Evolutionary conservation across 345 rosid genomes (phyloP), one percentile per base, ranked within the genome.

Genomic region (Eucalyptus guilfoylei): DNA sequence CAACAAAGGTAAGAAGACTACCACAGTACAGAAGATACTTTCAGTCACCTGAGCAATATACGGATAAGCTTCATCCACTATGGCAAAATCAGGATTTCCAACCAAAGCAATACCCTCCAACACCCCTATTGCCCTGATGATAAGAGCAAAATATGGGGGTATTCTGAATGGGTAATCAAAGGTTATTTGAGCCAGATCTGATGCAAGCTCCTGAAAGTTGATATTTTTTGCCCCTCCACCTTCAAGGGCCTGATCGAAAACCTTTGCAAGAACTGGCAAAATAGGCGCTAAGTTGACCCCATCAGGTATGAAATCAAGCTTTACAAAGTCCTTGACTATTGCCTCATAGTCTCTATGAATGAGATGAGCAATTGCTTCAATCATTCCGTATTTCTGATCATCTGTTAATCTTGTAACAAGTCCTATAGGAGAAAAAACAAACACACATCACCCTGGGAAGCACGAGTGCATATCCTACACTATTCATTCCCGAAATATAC

Each of bases 341-440:
- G 97, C 98, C 49, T 91, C 92, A 91, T 97, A 96, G 89, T 96
- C 99, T 89, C 99, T 92, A 92, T 97, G 99, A 90, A 97, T 97
- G 80, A 97, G 96, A 92, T 97, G 99, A 62, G 99, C 97, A 80
- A 96, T 97, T 80, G 99, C 99, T 94, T 97, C 99, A 87, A 97
- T 94, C 99, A 97, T 97, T 91, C 99, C 99, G 90, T 97, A 97
- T 92, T 97, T 97, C 89, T 97, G 97, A 93, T 97, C 99, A 94
- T 96, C 98, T 6, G 99, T 96, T 92, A 96, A 90, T 91, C 92
- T 97, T 87, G 99, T 97, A 88, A 97, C 99, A 80, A 97, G 95
- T 89, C 99, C 98, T 96, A 93, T 91, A 88, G 42, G 62, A 90
- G 80, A 88, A 92, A 90, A 21, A 40, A 76, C 45, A 76, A 21